Evolutionary conservation across 768 basidiomycete species (phyloP), one percentile per base, ranked within the genome.

Genomic region (Dendrothele bispora): DNA sequence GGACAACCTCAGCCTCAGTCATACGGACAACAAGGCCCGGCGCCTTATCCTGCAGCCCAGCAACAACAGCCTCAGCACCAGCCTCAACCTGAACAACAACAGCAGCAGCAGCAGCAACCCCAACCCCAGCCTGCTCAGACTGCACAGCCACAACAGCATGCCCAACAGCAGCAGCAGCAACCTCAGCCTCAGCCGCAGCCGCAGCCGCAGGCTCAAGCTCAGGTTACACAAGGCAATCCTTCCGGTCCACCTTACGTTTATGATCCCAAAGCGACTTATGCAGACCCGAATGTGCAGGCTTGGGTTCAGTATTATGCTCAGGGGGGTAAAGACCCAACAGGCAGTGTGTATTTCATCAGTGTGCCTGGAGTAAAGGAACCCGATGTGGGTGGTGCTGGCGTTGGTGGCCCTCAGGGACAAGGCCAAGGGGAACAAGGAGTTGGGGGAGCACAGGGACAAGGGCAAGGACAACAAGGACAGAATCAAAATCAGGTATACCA

Each of bases 261-360:
- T 58, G 80, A 90, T 54, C 86, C 88, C 4, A 74, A 71, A 24
- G 68, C 72, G 40, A 82, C 80, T 18, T 93, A 93, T 55, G 66
- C 80, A 14, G 90, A 93, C 61, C 79, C 82, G 46, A 90, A 90
- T 52, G 88, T 84, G 18, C 89, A 91, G 60, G 87, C 86, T 0
- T 92, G 90, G 90, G 90, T 88, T 5, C 78, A 83, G 55, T 93
- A 93, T 64, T 92, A 92, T 60, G 83, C 84, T 1, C 80, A 84
- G 50, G 91, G 91, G 21, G 90, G 90, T 3, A 79, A 66, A 38
- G 90, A 91, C 49, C 63, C 73, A 0, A 81, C 86, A 5, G 91
- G 91, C 7, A 71, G 84, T 7, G 86, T 91, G 30, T 93, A 93
- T 67, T 93, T 93, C 56, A 65, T 86, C 40, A 82, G 80, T 2